These are phyloP conservation scores for Alternaria longipes DNA, from an alignment of 2,329 filamentous ascomycete species.

Conservation along the genomic window DNA sequence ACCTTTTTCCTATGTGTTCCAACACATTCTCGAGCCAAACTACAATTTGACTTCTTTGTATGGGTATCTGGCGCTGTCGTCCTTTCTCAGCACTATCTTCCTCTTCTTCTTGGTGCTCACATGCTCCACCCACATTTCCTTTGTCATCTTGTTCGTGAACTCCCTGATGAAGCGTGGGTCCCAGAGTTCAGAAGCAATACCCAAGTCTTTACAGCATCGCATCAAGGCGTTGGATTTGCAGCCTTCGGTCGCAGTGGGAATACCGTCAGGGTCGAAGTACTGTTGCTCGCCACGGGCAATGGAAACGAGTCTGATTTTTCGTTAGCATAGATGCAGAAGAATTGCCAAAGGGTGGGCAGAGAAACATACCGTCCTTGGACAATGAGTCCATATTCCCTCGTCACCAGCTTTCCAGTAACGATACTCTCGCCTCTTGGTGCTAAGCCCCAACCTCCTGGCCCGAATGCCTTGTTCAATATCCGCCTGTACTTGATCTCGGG, in stretches of 20 bases:
- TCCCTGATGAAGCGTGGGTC: slow-evolving; percentile 88
- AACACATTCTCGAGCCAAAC: not conserved
- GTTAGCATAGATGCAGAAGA: not conserved
- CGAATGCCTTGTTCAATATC: slow-evolving; percentile 89
- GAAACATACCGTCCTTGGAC: slow-evolving; percentile 79
- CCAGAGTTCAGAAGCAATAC: slow-evolving; percentile 95
- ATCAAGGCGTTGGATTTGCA: slow-evolving; percentile 98
- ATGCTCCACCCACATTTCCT: slow-evolving; percentile 92
- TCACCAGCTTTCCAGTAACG: slow-evolving; percentile 81
- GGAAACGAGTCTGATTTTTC: slow-evolving; percentile 76
- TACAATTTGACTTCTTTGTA: slow-evolving; percentile 61
- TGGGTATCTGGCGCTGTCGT: slow-evolving; percentile 74
- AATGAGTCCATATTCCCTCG: slow-evolving; percentile 91
- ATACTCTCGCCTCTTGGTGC: slow-evolving; percentile 87
- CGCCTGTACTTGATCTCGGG: slow-evolving; percentile 98
- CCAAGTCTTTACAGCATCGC: slow-evolving; percentile 97
- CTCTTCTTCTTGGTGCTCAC: slow-evolving; percentile 84
- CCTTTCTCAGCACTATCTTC: slow-evolving; percentile 87
- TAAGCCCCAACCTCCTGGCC: slow-evolving; percentile 93
- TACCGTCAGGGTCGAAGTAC: slow-evolving; percentile 88
- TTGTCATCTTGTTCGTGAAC: slow-evolving; percentile 78
- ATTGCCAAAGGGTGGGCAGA: not conserved
- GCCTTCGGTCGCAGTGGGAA: slow-evolving; percentile 93
- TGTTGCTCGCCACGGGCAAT: slow-evolving; percentile 94
- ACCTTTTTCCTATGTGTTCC: not conserved